These are phyloP conservation scores for Laburnicola sp. DNA, from an alignment of 2,329 filamentous ascomycete genomes.

Conservation along the genomic window DNA sequence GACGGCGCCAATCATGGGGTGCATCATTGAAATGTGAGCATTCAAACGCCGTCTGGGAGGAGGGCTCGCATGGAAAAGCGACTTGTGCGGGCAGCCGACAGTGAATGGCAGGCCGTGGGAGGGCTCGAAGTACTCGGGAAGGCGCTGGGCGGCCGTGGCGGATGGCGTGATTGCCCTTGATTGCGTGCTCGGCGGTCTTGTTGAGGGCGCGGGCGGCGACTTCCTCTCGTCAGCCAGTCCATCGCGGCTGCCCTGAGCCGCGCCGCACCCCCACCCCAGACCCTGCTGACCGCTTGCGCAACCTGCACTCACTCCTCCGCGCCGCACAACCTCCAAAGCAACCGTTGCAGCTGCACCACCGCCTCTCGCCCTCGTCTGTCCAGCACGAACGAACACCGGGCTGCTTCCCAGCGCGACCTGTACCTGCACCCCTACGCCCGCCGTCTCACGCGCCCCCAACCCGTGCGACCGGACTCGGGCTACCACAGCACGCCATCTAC, in stretches of 20 bases:
- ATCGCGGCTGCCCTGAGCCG: too few species aligned
- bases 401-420: background rate
- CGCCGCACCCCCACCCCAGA: background rate
- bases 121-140: too few species aligned
- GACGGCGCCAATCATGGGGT: too few species aligned
- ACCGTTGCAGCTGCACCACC: too few species aligned
- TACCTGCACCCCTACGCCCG: background rate
- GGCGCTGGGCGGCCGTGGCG: too few species aligned
- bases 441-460: slow-evolving; percentile 1
- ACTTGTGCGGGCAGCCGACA: background rate
- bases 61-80: too few species aligned
- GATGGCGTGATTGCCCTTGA: slow-evolving; percentile 1
- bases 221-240: too few species aligned
- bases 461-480: background rate
- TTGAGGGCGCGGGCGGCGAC: background rate
- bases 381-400: too few species aligned
- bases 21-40: too few species aligned
- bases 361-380: background rate
- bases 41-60: too few species aligned
- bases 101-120: too few species aligned
- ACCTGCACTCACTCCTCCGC: background rate
- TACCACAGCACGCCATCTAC: slow-evolving; percentile 13
- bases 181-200: slow-evolving; percentile 6
- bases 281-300: background rate
- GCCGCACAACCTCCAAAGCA: background rate